Conservation (phyloP, 805 yeast genomes). For the Saturnispora silvae region DNA sequence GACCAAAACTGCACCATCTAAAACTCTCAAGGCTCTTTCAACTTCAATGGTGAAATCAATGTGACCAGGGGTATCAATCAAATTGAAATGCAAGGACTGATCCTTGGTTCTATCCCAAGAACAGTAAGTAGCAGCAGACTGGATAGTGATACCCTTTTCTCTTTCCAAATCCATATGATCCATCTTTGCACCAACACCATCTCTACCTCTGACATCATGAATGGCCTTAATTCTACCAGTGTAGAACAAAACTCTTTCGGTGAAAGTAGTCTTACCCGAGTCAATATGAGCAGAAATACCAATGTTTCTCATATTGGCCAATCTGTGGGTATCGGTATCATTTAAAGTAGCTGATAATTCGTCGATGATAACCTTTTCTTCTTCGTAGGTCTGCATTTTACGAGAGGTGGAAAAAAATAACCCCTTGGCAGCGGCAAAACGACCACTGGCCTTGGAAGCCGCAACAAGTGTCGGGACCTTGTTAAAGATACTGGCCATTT, state of each 20-base stretch:
- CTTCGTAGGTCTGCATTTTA: slow-evolving; percentile 42
- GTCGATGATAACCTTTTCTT: slow-evolving; percentile 62
- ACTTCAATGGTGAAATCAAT: slow-evolving; percentile 98
- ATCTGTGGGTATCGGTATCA: slow-evolving; percentile 39
- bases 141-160: slow-evolving; percentile 97
- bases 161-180: slow-evolving; percentile 98
- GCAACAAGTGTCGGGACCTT: slow-evolving; percentile 1
- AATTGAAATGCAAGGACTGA: slow-evolving; percentile 68
- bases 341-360: slow-evolving; percentile 39
- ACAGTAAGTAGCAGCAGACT: slow-evolving; percentile 97
- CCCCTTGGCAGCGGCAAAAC: too few relatives aligned
- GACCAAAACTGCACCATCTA: slow-evolving; percentile 96
- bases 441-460: background rate
- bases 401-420: slow-evolving; percentile 25
- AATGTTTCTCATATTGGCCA: slow-evolving; percentile 71
- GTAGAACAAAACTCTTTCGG: slow-evolving; percentile 91
- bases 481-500: slow-evolving; percentile 4
- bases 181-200: slow-evolving; percentile 98
- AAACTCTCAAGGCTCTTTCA: slow-evolving; percentile 94
- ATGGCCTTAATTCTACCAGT: slow-evolving; percentile 96
- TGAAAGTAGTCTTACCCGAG: slow-evolving; percentile 95
- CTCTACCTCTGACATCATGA: slow-evolving; percentile 94
- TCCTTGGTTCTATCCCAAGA: slow-evolving; percentile 74
- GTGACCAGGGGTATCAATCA: slow-evolving; percentile 98
- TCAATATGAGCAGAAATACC: slow-evolving; percentile 98